Conservation (phyloP, 1,284 basidiomycete genomes). For the Heterobasidion annosum region DNA sequence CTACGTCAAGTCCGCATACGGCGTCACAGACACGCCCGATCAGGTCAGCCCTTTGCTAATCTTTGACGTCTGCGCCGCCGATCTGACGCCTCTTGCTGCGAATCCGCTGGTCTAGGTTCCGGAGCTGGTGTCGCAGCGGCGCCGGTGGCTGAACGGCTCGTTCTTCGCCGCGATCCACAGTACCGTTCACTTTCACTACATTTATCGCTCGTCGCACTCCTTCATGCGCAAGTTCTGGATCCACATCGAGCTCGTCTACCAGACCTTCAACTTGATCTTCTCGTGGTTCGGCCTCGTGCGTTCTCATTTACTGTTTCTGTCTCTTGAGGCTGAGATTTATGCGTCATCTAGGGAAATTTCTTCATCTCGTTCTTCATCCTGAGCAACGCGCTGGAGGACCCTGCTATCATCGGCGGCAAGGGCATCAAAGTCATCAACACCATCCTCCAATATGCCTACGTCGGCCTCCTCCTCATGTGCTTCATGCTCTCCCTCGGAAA, state of each 20-base stretch:
- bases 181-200: slow-evolving; percentile 78
- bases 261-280: slow-evolving; percentile 82
- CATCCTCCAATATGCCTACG: slow-evolving; percentile 80
- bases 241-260: slow-evolving; percentile 81
- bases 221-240: slow-evolving; percentile 65
- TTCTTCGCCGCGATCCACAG: slow-evolving; percentile 92
- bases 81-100: neutral
- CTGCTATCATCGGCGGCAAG: slow-evolving; percentile 34
- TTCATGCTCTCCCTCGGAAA: slow-evolving; percentile 98
- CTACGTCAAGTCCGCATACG: slow-evolving; percentile 93
- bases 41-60: slow-evolving; percentile 10
- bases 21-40: slow-evolving; percentile 96
- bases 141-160: slow-evolving; percentile 90
- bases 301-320: slow-evolving; percentile 8
- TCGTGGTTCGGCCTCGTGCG: slow-evolving; percentile 89
- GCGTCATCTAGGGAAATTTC: slow-evolving; percentile 69
- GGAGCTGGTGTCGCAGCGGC: slow-evolving; percentile 91
- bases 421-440: slow-evolving; percentile 70
- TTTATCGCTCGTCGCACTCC: slow-evolving; percentile 82
- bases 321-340: neutral
- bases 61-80: neutral
- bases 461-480: slow-evolving; percentile 78
- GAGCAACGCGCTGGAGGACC: slow-evolving; percentile 79
- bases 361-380: slow-evolving; percentile 96
- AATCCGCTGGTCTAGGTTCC: slow-evolving; percentile 39